Base-by-base conservation (phyloP, 352 stramenopile species). In the Globisporangium nodosum region DNA sequence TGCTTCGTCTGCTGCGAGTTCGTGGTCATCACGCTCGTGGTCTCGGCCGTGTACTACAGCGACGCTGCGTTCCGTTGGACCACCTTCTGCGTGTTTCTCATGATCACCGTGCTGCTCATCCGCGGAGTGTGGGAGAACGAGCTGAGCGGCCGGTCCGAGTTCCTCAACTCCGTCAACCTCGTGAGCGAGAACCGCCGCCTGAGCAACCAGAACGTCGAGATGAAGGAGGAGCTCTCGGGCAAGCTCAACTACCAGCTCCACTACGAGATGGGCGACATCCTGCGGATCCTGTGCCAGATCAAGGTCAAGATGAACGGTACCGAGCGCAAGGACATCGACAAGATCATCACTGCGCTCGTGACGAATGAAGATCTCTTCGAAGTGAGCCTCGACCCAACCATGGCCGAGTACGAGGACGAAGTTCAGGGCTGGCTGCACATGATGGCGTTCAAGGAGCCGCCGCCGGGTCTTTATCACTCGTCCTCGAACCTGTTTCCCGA, bases 191-290 rank as follows among this genome's bases (percentile, higher is more conserved):
- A 82, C 31, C 75, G 75, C 11, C 71, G 78, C 11, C 59, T 85
- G 46, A 88, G 78, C 58, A 81, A 81, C 52, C 74, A 79, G 43
- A 88, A 88, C 63, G 71, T 88, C 21, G 74, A 84, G 54, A 82
- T 85, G 59, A 82, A 86, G 45, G 78, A 86, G 48, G 75, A 88
- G 21, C 65, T 88, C 18, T 80, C 75, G 3, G 70, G 63, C 9
- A 88, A 88, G 31, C 65, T 81, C 3, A 78, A 82, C 58, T 85
- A 85, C 49, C 73, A 88, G 40, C 48, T 88, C 24, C 75, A 88
- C 48, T 88, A 88, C 63, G 78, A 88, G 57, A 88, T 88, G 78
- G 76, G 74, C 31, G 78, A 86, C 55, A 86, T 88, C 39, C 49
- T 88, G 37, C 76, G 76, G n/a, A 80, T 88, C 47, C 56, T 88